phyloP scores from a whole-genome alignment of 2,329 filamentous ascomycete genomes.

The Didymella pinodella region DNA sequence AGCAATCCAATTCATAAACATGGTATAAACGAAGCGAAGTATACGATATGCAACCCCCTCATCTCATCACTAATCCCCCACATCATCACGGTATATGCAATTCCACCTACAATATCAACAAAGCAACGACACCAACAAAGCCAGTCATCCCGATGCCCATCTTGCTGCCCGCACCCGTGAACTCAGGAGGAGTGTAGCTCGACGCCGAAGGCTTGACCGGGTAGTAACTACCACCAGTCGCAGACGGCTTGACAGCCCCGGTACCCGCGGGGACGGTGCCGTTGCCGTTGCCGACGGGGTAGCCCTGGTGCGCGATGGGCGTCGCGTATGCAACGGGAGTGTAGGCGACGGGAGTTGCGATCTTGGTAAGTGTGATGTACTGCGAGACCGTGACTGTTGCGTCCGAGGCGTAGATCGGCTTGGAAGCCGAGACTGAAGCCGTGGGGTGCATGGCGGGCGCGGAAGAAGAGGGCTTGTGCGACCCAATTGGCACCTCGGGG shows the following conservation, averaged over 20 bases:
- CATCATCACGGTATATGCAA: not conserved
- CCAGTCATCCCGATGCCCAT: conserved; percentile 32
- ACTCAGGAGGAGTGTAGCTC: conserved; percentile 25
- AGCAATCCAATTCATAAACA: conserved; percentile 7
- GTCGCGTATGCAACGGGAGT: conserved; percentile 19
- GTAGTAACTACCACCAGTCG: conserved; percentile 6
- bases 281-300: conserved; percentile 17
- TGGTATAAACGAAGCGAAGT: conserved; percentile 17
- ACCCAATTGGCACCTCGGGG: conserved; percentile 15
- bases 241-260: conserved; percentile 13
- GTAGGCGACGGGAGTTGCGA: conserved; percentile 27
- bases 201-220: conserved; percentile 22
- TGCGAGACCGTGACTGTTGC: conserved; percentile 20
- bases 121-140: conserved; percentile 30
- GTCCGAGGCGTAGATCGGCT: conserved; percentile 6
- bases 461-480: conserved; percentile 10
- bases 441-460: conserved; percentile 5
- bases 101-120: conserved; percentile 33
- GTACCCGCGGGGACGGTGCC: conserved; percentile 22
- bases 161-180: conserved; percentile 39
- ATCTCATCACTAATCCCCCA: not conserved
- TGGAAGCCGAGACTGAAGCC: not conserved
- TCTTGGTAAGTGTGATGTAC: conserved; percentile 35
- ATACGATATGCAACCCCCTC: not conserved
- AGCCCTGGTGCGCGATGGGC: conserved; percentile 13